These are phyloP conservation scores for Phaeophleospora eucalypticola DNA, from an alignment of 2,329 filamentous ascomycete genomes.

Conservation along the genomic window DNA sequence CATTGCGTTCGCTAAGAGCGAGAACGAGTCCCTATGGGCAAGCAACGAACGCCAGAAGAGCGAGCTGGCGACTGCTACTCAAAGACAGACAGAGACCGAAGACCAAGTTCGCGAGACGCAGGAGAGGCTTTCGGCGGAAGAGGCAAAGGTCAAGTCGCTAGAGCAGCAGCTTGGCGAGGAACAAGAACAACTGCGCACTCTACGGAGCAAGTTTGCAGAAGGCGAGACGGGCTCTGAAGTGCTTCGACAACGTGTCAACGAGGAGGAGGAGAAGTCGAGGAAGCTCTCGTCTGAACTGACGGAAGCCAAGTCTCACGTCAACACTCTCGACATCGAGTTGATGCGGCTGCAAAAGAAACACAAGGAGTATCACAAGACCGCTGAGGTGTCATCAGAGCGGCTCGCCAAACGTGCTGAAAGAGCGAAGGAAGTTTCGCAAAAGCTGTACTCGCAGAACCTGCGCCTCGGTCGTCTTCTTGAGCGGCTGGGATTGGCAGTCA, in stretches of 20 bases:
- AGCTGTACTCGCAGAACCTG: conserved; percentile 78
- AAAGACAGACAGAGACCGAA: conserved; percentile 35
- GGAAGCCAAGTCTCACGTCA: conserved; percentile 70
- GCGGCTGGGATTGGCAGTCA: conserved; percentile 77
- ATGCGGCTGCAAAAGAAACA: conserved; percentile 64
- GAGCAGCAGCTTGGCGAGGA: conserved; percentile 58
- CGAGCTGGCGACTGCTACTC: conserved; percentile 27
- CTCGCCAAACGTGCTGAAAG: conserved; percentile 67
- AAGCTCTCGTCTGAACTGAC: conserved; percentile 67
- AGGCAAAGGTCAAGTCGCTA: conserved; percentile 45
- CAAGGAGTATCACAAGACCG: conserved; percentile 48
- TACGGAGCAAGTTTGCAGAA: conserved; percentile 70
- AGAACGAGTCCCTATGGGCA: conserved; percentile 41
- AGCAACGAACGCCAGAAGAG: conserved; percentile 39
- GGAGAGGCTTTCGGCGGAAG: conserved; percentile 46
- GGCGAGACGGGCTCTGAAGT: conserved; percentile 80
- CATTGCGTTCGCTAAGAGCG: conserved; percentile 43
- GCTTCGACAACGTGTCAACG: conserved; percentile 68
- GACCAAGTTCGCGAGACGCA: conserved; percentile 35
- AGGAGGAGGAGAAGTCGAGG: conserved; percentile 68
- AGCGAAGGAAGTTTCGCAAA: conserved; percentile 78
- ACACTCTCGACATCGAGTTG: conserved; percentile 71
- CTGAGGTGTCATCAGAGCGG: conserved; percentile 49
- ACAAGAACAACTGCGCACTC: conserved; percentile 62
- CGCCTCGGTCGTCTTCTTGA: conserved; percentile 80